phyloP scores from a whole-genome alignment of 139 green algal species.

The Ettlia oleoabundans region DNA sequence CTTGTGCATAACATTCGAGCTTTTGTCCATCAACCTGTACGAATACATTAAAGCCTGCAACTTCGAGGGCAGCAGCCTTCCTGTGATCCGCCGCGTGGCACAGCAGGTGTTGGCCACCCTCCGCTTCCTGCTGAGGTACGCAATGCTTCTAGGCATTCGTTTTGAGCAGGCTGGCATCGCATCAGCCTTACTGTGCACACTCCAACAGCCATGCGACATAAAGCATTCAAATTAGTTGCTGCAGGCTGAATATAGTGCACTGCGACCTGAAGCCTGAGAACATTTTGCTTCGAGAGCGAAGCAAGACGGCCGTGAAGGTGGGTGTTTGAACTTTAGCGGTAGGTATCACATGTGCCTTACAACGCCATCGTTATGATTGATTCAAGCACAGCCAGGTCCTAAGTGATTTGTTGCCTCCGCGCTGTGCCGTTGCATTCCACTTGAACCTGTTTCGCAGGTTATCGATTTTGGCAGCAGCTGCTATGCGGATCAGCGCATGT shows the following conservation, averaged over 20 bases:
- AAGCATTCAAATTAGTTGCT: conserved; percentile 67
- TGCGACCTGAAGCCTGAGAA: conserved; percentile 99
- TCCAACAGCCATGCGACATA: conserved; percentile 71
- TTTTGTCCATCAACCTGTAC: conserved; percentile 94
- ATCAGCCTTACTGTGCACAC: too few relatives aligned
- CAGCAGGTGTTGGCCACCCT: conserved; percentile 89
- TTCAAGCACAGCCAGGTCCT: too few relatives aligned
- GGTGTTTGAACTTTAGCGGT: neutral
- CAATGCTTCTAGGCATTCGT: neutral
- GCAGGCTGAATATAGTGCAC: conserved; percentile 92
- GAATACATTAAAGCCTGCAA: conserved; percentile 93
- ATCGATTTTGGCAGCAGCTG: conserved; percentile 98
- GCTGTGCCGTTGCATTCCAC: too few relatives aligned
- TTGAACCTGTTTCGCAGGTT: conserved; percentile 47
- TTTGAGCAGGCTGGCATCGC: neutral
- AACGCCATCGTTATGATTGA: neutral
- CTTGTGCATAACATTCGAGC: conserved; percentile 97
- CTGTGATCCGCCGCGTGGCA: conserved; percentile 66
- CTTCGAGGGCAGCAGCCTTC: conserved; percentile 47
- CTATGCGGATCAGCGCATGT: conserved; percentile 86
- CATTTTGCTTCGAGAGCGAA: conserved; percentile 76
- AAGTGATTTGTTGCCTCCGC: too few relatives aligned
- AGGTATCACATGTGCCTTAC: neutral
- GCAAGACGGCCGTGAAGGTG: conserved; percentile 77
- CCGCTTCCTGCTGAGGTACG: conserved; percentile 64